Evolutionary conservation across 495 filamentous ascomycete genomes (phyloP).

Genomic region (Lepraria neglecta): DNA sequence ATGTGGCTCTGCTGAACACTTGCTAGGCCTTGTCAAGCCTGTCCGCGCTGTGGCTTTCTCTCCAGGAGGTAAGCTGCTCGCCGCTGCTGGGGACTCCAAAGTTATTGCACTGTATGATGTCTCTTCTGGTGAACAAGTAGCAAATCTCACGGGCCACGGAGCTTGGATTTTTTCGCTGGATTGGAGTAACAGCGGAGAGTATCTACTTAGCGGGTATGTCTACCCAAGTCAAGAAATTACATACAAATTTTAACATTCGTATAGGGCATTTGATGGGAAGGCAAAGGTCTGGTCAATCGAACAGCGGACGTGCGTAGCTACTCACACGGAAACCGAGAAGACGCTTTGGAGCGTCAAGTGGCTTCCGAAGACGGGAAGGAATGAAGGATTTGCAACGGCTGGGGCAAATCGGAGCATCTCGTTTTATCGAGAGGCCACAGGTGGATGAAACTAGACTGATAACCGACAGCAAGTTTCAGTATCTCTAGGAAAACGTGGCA

Average conservation of each 20-base stretch:
- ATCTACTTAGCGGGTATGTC: conserved; percentile 72
- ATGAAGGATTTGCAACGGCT: conserved; percentile 80
- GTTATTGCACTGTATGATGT: conserved; percentile 90
- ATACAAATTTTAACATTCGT: neutral
- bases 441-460: conserved; percentile 42
- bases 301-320: conserved; percentile 75
- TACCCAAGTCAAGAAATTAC: neutral
- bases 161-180: conserved; percentile 86
- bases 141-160: conserved; percentile 68
- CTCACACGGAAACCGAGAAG: conserved; percentile 83
- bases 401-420: conserved; percentile 73
- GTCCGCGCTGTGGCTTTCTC: conserved; percentile 82
- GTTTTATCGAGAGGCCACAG: conserved; percentile 90
- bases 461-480: too few species aligned
- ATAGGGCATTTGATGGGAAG: conserved; percentile 60
- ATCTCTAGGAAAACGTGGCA: neutral
- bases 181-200: conserved; percentile 93
- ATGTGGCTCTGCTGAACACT: neutral
- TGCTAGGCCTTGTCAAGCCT: conserved; percentile 71
- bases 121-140: conserved; percentile 83
- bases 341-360: conserved; percentile 82
- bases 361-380: conserved; percentile 70
- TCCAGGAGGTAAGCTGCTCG: conserved; percentile 73
- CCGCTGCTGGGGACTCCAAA: conserved; percentile 85
- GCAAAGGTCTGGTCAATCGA: conserved; percentile 92